Conservation (phyloP, 345 rosid genomes). For the Citrus medica region DNA sequence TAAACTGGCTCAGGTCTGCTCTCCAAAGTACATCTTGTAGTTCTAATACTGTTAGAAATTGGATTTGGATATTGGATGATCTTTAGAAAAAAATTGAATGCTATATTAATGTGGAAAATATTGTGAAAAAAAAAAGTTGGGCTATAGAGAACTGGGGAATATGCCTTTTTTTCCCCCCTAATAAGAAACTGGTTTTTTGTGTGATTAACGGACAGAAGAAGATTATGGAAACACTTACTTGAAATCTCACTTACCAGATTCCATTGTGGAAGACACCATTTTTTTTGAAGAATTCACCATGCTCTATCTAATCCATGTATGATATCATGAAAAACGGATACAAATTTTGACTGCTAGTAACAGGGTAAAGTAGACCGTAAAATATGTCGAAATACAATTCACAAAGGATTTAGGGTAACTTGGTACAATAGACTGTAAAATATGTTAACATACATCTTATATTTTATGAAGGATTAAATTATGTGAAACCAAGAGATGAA, state of each 20-base stretch:
- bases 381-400: not conserved
- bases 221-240: too few species aligned
- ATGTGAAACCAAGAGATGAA: not conserved
- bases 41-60: not conserved
- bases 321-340: too few species aligned
- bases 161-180: not conserved
- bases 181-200: not conserved
- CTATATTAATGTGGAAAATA: not conserved
- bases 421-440: not conserved
- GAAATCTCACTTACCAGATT: too few species aligned
- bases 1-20: constrained; percentile 81
- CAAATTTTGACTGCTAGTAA: not conserved
- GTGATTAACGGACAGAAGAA: not conserved
- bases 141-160: not conserved
- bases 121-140: not conserved
- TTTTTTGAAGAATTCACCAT: too few species aligned
- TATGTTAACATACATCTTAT: not conserved
- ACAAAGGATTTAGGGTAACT: not conserved
- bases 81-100: not conserved
- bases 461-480: not conserved
- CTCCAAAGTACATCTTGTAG: not conserved
- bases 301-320: too few species aligned
- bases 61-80: not conserved
- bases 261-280: too few species aligned
- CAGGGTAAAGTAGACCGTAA: not conserved